phyloP scores from a whole-genome alignment of 179 eudicot genomes.

The Corrigiola litoralis region DNA sequence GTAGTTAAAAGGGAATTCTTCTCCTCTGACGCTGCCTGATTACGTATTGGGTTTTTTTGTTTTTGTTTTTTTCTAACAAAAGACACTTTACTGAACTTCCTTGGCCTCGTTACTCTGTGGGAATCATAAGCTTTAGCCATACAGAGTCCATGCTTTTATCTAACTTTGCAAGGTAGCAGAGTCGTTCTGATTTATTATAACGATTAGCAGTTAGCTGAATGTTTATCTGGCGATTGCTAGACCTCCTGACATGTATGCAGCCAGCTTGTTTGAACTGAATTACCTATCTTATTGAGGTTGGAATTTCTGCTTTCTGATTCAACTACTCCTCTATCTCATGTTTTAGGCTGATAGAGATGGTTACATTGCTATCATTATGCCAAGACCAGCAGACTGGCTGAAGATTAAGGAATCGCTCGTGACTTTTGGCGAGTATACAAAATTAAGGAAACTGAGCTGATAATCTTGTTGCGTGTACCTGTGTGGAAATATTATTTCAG shows the following conservation, averaged over 20 bases:
- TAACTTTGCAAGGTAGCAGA: too few species aligned
- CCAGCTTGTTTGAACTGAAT: background rate
- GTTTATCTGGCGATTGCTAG: too few species aligned
- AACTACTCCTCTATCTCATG: background rate
- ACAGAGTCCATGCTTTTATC: too few species aligned
- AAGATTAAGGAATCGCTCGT: conserved; percentile 60
- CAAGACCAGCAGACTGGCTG: conserved; percentile 88
- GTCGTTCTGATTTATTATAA: background rate
- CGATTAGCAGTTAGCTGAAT: background rate
- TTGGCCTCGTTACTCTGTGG: background rate
- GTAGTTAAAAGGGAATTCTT: too few species aligned
- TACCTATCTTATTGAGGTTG: background rate
- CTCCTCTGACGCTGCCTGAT: too few species aligned
- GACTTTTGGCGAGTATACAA: conserved; percentile 55
- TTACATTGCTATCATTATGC: conserved; percentile 85
- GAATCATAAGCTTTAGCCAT: too few species aligned
- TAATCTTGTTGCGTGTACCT: background rate
- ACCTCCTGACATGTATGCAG: background rate
- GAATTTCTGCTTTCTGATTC: conserved; percentile 1
- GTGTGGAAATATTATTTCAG: background rate
- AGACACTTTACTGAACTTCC: background rate
- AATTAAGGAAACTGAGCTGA: conserved; percentile 40
- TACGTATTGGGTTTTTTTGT: too few species aligned
- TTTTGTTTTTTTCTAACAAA: too few species aligned
- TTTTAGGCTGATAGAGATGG: conserved; percentile 91